Evolutionary conservation across 2,329 filamentous ascomycete species (phyloP), one percentile per base, ranked within the genome.

Genomic region (Colletotrichum sublineola): DNA sequence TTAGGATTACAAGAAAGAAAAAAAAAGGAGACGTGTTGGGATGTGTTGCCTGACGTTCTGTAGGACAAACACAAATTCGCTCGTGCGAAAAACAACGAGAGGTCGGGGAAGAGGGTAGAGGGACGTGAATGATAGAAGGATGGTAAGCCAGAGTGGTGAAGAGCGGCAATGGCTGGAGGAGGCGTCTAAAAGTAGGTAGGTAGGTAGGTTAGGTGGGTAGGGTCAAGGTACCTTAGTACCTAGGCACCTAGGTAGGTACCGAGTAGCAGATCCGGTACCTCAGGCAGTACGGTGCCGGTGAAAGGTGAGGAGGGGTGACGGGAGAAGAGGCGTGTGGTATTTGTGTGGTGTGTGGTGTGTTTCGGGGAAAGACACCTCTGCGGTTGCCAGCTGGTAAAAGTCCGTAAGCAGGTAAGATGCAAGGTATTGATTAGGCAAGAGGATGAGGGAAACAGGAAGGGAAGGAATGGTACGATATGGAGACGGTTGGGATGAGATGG

Each of bases 1-100:
- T 72, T 72, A 72, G 66, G 69, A 72, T 72, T 72, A 72, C 70
- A 65, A 66, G 67, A 65, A 65, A 66, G 67, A 65, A 58, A 44
- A 62, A 61, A 67, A 66, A 57, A 57, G 67, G 57, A 67, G 68
- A 73, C 56, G 24, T 66, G 46, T 42, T 62, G 56, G 52, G 53
- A 48, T 46, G 62, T 67, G 67, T 52, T 73, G 71, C 60, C 71
- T 71, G 71, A 57, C 62, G 62, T 67, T 71, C 66, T 62, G 71
- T 71, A 63, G 40, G 56, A 73, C 62, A 71, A 64, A 73, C 67
- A 71, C 67, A 55, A 52, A 52, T 42, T 71, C 67, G 68, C 56
- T 71, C 67, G 62, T 58, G 71, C 62, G 62, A 57, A 67, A 71
- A 58, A 65, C 66, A 70, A 69, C 53, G 50, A 71, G 67, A 57